These are phyloP conservation scores for Eucalyptus sp. DNA, from an alignment of 345 rosid genomes.

Conservation along the genomic window DNA sequence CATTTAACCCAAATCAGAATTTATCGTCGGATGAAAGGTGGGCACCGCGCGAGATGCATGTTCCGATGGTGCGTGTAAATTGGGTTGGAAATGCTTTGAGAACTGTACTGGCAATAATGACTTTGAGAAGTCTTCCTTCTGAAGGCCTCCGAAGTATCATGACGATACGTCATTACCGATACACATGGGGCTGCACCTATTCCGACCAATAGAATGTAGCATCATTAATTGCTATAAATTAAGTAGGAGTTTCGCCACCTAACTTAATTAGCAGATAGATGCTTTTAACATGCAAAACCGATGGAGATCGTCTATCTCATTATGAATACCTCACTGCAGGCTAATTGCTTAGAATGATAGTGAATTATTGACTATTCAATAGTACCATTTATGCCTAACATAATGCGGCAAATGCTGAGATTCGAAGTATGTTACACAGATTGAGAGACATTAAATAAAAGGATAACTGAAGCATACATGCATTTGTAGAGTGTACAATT, in stretches of 20 bases:
- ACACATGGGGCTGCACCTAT: neutral
- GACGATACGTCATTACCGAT: neutral
- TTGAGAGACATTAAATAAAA: neutral
- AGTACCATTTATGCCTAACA: neutral
- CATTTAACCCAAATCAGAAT: neutral
- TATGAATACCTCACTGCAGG: neutral
- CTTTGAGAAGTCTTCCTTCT: neutral
- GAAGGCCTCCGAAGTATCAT: neutral
- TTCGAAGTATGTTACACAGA: neutral
- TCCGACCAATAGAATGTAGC: neutral
- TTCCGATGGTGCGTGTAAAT: neutral
- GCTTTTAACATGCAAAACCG: neutral
- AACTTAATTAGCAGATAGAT: neutral
- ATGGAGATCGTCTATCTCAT: neutral
- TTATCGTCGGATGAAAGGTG: neutral
- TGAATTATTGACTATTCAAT: neutral
- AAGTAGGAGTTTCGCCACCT: neutral
- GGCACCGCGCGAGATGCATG: neutral
- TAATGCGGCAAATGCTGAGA: neutral
- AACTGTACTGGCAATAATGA: neutral
- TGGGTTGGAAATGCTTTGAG: neutral
- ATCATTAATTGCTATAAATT: neutral
- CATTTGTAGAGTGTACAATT: neutral
- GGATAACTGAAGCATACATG: neutral
- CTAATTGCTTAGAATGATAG: neutral